phyloP scores from a whole-genome alignment of 2,329 filamentous ascomycete genomes.

The Tricladium varicosporioides region DNA sequence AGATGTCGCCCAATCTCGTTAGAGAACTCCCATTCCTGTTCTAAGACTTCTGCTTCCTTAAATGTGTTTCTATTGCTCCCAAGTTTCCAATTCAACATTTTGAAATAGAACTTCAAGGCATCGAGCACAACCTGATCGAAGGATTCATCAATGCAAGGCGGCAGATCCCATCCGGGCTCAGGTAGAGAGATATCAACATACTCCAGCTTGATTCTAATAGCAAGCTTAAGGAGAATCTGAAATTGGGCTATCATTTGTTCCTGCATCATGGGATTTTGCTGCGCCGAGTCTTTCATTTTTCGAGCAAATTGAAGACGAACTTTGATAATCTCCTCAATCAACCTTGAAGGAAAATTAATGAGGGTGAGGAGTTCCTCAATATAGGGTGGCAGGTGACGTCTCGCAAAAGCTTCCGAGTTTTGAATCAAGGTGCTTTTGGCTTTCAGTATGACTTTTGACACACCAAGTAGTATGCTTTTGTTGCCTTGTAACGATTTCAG shows the following conservation, averaged over 20 bases:
- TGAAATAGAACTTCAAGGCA: slow-evolving; percentile 96
- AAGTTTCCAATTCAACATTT: slow-evolving; percentile 96
- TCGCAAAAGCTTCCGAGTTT: slow-evolving; percentile 80
- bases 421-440: slow-evolving; percentile 87
- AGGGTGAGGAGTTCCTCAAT: slow-evolving; percentile 94
- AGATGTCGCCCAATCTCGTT: slow-evolving; percentile 90
- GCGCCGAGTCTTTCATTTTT: slow-evolving; percentile 92
- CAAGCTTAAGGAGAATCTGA: slow-evolving; percentile 86
- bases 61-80: slow-evolving; percentile 98
- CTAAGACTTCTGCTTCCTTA: slow-evolving; percentile 95
- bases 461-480: slow-evolving; percentile 78
- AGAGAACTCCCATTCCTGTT: slow-evolving; percentile 97
- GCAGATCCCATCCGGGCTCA: slow-evolving; percentile 91
- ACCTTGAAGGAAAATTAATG: slow-evolving; percentile 93
- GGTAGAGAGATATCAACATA: slow-evolving; percentile 81
- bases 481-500: slow-evolving; percentile 88
- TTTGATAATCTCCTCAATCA: slow-evolving; percentile 95
- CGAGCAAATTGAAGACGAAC: slow-evolving; percentile 88
- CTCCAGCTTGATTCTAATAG: slow-evolving; percentile 87
- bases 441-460: slow-evolving; percentile 86
- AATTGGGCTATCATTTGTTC: slow-evolving; percentile 99
- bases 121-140: slow-evolving; percentile 92
- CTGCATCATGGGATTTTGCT: slow-evolving; percentile 89
- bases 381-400: slow-evolving; percentile 89
- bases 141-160: slow-evolving; percentile 93